Evolutionary conservation across 352 stramenopile genomes (phyloP).

Genomic region (Blastocystis sp.): DNA sequence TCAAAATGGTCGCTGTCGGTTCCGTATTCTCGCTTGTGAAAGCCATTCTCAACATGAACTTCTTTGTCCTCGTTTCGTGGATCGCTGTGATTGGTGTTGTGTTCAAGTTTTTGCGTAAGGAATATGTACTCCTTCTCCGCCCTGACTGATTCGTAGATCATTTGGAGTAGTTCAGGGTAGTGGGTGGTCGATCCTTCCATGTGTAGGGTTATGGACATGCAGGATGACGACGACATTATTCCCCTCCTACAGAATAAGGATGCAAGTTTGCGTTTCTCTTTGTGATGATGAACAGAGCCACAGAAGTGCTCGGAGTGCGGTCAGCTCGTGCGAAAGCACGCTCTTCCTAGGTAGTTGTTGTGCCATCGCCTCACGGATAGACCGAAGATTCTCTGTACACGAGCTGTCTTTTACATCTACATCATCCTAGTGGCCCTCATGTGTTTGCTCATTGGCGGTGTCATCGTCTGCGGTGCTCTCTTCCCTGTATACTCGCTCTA

Average conservation of each 20-base stretch:
- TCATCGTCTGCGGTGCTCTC: neutral
- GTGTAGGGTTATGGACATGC: slow-evolving; percentile 67
- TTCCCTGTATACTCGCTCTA: slow-evolving; percentile 67
- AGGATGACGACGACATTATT: slow-evolving; percentile 69
- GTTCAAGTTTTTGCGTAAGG: slow-evolving; percentile 67
- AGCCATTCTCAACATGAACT: slow-evolving; percentile 4
- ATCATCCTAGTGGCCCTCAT: slow-evolving; percentile 20
- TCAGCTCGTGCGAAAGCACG: slow-evolving; percentile 6
- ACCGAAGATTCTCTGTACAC: slow-evolving; percentile 63
- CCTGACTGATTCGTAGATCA: slow-evolving; percentile 46
- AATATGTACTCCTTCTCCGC: slow-evolving; percentile 26
- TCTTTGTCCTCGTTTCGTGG: slow-evolving; percentile 51
- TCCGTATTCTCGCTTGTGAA: slow-evolving; percentile 34
- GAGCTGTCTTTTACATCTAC: slow-evolving; percentile 61
- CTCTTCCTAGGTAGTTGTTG: slow-evolving; percentile 29
- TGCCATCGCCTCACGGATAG: neutral
- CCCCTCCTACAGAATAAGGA: slow-evolving; percentile 40
- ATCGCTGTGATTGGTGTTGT: slow-evolving; percentile 54
- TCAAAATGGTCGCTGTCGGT: slow-evolving; percentile 18
- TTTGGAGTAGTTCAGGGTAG: slow-evolving; percentile 64
- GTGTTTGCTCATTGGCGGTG: slow-evolving; percentile 6
- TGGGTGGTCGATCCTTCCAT: neutral
- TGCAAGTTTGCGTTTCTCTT: neutral
- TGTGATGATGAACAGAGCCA: neutral
- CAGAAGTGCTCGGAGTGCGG: slow-evolving; percentile 24